Evolutionary conservation across 1,284 basidiomycete species (phyloP), one percentile per base, ranked within the genome.

Genomic region (Sporisorium exsertum): DNA sequence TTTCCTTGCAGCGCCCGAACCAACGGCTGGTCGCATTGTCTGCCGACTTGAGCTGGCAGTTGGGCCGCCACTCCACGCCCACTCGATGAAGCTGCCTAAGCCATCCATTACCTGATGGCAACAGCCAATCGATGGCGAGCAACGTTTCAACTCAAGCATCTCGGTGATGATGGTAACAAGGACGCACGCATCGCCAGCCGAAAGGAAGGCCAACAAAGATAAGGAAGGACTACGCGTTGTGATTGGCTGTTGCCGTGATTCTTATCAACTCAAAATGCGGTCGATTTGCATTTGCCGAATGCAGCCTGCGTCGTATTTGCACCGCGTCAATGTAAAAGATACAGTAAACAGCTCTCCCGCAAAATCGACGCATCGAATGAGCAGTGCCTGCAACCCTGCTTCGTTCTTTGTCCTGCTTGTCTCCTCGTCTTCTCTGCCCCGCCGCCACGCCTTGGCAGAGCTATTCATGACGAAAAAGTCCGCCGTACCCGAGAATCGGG

Each of bases 251-350:
- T 2, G 55, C 18, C 15, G 5, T 15, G 16, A n/a, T 2, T 18
- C 43, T 47, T 57, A 47, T 47, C 45, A 57, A n/a, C 35, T 37
- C 6, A 1, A 12, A n/a, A 22, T 20, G 42, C 54, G 29, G 54
- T 45, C 29, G 26, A 33, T 46, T 47, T 35, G 46, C 2, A 18
- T 35, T 24, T 35, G 43, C 29, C 20, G 27, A 33, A 47, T 27
- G 22, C 32, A 35, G 20, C 24, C n/a, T 55, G 54, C 54, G 40
- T 57, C 32, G 56, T 16, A 18, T 37, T 47, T 33, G 18, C 29
- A 18, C 9, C 1, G 56, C 56, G 56, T 58, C 45, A 22, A 27
- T 10, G 24, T 37, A 46, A 35, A 33, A 58, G 45, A 57, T 57
- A n/a, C n/a, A n/a, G n/a, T n/a, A 56, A 55, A 12, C 40, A 13